These are phyloP conservation scores for Polyporus arcularius DNA, from an alignment of 768 basidiomycete genomes.

Conservation along the genomic window DNA sequence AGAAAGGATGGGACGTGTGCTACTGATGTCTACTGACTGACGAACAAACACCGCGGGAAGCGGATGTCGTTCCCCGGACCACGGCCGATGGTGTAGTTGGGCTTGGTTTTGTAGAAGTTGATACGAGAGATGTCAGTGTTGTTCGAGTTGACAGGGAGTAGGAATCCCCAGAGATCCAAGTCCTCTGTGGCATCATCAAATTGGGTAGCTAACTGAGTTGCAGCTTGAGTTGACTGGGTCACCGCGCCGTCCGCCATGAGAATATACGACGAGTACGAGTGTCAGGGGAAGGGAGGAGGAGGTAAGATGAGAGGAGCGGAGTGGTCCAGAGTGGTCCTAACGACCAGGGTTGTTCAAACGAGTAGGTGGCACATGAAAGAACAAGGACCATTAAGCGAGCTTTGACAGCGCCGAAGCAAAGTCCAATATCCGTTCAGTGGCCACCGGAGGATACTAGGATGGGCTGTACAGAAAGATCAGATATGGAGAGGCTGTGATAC, in stretches of 20 bases:
- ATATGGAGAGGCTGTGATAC: too few species aligned
- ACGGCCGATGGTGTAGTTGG: slow-evolving; percentile 57
- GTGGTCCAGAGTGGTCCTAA: too few species aligned
- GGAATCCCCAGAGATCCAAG: slow-evolving; percentile 61
- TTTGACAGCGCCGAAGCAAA: too few species aligned
- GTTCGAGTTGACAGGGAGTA: slow-evolving; percentile 57
- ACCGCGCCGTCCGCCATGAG: slow-evolving; percentile 12
- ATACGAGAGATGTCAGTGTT: slow-evolving; percentile 47
- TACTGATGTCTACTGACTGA: slow-evolving; percentile 35
- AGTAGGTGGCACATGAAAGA: too few species aligned
- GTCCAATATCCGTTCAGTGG: too few species aligned
- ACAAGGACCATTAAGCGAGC: too few species aligned
- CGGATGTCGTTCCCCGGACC: slow-evolving; percentile 45
- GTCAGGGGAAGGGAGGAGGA: too few species aligned
- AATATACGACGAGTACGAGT: too few species aligned
- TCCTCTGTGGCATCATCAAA: slow-evolving; percentile 15
- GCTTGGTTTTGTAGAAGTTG: slow-evolving; percentile 58
- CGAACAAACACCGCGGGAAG: slow-evolving; percentile 66
- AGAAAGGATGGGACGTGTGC: neutral
- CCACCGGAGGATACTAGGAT: too few species aligned
- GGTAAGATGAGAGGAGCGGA: too few species aligned
- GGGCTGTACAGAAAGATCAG: too few species aligned
- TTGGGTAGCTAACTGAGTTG: slow-evolving; percentile 32
- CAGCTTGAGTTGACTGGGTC: slow-evolving; percentile 38
- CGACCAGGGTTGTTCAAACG: too few species aligned